A percentile compares a stretch with the other conserved stretches of the same genome.
phyloP scores from a whole-genome alignment of 768 basidiomycete genomes.

The Hypholoma fasciculare region DNA sequence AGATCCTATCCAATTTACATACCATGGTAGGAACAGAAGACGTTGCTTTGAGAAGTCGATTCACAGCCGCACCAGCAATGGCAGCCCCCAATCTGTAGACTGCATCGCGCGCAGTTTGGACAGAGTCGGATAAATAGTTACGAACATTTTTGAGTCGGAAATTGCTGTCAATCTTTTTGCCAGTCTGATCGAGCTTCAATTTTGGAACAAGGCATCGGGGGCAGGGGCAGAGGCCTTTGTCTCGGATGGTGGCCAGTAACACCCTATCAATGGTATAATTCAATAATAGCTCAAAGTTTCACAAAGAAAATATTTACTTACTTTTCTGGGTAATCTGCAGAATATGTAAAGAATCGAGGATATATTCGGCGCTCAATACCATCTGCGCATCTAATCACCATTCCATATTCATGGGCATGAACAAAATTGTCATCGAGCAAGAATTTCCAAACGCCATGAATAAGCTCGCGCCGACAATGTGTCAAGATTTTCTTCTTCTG shows the following conservation, averaged over 20 bases:
- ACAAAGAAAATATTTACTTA: constrained; percentile 21
- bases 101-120: constrained; percentile 1
- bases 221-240: constrained; percentile 32
- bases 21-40: constrained; percentile 31
- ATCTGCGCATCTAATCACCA: constrained; percentile 32
- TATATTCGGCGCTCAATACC: constrained; percentile 29
- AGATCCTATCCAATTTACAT: constrained; percentile 9
- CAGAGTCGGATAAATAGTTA: constrained; percentile 2
- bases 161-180: constrained; percentile 19
- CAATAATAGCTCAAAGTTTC: not conserved
- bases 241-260: constrained; percentile 37
- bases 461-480: constrained; percentile 22
- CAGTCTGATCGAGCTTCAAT: constrained; percentile 25
- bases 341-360: constrained; percentile 32
- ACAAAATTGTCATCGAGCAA: constrained; percentile 16
- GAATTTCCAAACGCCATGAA: constrained; percentile 15
- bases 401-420: constrained; percentile 30
- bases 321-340: constrained; percentile 42
- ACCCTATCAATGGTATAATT: constrained; percentile 25
- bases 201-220: constrained; percentile 32
- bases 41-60: constrained; percentile 8
- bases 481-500: constrained; percentile 16
- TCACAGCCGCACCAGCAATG: not conserved
- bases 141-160: constrained; percentile 3
- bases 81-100: not conserved